Conservation (phyloP, 352 stramenopile genomes). For the Aphanomyces stellatus region DNA sequence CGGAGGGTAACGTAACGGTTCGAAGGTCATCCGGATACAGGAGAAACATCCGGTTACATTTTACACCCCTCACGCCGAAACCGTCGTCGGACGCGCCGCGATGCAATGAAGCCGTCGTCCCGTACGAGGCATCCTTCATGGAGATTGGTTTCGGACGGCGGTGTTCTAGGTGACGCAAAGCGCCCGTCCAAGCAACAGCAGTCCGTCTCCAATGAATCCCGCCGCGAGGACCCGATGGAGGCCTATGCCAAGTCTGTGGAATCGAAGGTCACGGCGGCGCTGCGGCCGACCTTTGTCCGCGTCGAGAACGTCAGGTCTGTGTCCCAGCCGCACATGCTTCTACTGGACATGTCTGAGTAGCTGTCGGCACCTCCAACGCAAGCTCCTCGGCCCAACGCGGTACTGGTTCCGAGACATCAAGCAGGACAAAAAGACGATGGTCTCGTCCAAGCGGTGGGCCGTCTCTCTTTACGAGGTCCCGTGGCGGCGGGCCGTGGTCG, state of each 20-base stretch:
- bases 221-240: no score
- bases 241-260: neutral
- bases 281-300: neutral
- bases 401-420: constrained; percentile 68
- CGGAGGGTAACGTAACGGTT: neutral
- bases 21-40: neutral
- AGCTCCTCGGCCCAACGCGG: constrained; percentile 41
- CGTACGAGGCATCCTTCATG: neutral
- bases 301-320: constrained; percentile 15
- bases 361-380: constrained; percentile 47
- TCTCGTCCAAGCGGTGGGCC: constrained; percentile 39
- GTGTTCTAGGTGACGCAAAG: neutral
- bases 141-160: no score
- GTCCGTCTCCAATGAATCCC: neutral
- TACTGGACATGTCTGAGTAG: constrained; percentile 20
- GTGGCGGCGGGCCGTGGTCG: constrained; percentile 34
- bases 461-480: constrained; percentile 43
- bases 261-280: neutral
- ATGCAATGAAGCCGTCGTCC: neutral
- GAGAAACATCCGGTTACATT: neutral
- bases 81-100: neutral
- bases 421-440: constrained; percentile 37
- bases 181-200: neutral
- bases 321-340: no score
- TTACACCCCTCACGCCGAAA: neutral